These are phyloP conservation scores for Diaporthe sp. DNA, from an alignment of 2,329 filamentous ascomycete species.

Conservation along the genomic window DNA sequence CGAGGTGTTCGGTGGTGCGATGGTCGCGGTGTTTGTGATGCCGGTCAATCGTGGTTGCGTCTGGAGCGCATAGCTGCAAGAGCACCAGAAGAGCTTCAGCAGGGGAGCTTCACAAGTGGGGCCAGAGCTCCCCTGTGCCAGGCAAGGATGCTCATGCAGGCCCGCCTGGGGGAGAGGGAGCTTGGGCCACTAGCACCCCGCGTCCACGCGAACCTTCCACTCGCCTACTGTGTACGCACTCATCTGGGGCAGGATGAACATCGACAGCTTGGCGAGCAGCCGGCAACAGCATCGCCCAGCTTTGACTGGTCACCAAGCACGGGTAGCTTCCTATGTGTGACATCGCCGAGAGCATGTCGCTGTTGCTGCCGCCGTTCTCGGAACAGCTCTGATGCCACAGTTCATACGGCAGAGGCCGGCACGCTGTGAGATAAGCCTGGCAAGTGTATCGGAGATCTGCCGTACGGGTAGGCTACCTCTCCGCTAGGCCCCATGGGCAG, in stretches of 20 bases:
- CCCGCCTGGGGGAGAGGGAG: background rate
- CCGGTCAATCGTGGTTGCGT: background rate
- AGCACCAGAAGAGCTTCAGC: background rate
- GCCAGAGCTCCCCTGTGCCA: background rate
- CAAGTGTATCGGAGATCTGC: background rate
- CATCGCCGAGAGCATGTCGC: background rate
- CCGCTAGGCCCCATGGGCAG: background rate
- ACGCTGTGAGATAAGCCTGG: constrained; percentile 12
- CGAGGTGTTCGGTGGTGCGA: background rate
- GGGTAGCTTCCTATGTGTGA: background rate
- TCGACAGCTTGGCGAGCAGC: background rate
- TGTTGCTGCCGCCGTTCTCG: too few relatives aligned
- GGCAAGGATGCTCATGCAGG: background rate
- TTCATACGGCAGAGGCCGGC: constrained; percentile 1
- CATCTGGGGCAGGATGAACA: background rate
- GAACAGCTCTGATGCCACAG: background rate
- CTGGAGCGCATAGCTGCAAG: background rate
- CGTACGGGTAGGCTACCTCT: background rate
- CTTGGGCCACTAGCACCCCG: background rate
- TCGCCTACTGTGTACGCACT: too few relatives aligned
- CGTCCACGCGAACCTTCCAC: too few relatives aligned
- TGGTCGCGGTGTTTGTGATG: background rate
- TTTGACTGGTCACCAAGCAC: background rate
- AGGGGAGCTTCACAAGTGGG: background rate
- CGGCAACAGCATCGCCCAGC: background rate